These are phyloP conservation scores for Lactarius quietus DNA, from an alignment of 768 basidiomycete genomes.

Conservation along the genomic window DNA sequence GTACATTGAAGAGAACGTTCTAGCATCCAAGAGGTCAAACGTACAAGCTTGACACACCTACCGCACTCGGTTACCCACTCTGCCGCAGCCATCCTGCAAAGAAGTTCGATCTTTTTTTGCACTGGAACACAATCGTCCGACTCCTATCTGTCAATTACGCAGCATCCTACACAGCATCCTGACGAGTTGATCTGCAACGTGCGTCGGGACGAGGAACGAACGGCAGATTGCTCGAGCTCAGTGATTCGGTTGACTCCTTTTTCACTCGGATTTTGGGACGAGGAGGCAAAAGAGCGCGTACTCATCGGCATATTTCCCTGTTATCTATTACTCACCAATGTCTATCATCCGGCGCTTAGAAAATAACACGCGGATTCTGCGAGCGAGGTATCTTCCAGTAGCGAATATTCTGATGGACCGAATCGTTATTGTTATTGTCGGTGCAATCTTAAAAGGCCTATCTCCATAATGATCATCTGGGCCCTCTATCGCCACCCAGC, in stretches of 20 bases:
- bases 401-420: not conserved
- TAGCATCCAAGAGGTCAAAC: not conserved
- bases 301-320: not conserved
- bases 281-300: not conserved
- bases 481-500: not conserved
- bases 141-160: not conserved
- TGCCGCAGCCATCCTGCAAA: not conserved
- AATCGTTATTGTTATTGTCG: not conserved
- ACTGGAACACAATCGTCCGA: not conserved
- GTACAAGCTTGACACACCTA: not conserved
- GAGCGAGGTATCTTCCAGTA: not conserved
- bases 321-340: not conserved
- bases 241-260: too few species aligned
- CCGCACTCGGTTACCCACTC: not conserved
- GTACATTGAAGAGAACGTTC: not conserved
- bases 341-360: not conserved
- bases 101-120: not conserved
- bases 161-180: not conserved
- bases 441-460: not conserved
- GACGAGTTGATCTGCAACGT: not conserved
- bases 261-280: not conserved
- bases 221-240: not conserved
- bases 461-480: not conserved
- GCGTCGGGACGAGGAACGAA: not conserved
- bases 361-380: not conserved